phyloP scores from a whole-genome alignment of 148 eudicot genomes.

The Rheum nobile region DNA sequence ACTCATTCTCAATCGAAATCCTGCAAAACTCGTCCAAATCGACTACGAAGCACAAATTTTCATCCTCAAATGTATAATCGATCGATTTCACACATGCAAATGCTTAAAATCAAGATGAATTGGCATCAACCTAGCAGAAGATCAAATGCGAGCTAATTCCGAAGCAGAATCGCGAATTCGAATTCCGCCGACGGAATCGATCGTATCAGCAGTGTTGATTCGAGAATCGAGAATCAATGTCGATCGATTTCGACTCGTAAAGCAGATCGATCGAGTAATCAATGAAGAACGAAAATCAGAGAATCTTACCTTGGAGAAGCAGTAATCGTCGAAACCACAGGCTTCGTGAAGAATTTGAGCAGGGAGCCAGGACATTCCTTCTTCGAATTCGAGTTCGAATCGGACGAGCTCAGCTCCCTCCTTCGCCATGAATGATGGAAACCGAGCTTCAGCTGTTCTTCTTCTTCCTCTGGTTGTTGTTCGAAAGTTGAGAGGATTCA shows the following conservation, averaged over 20 bases:
- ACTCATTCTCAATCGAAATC: not conserved
- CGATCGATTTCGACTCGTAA: not conserved
- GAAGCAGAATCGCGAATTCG: not conserved
- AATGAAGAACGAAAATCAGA: not conserved
- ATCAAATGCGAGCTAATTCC: not conserved
- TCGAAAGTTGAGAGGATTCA: conserved; percentile 3
- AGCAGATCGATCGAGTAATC: not conserved
- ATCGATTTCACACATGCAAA: not conserved
- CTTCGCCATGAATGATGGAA: conserved; percentile 2
- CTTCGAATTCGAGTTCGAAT: conserved; percentile 1
- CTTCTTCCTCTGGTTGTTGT: not conserved
- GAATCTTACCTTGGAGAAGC: conserved; percentile 4
- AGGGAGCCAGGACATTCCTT: conserved; percentile 3
- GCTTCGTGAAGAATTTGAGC: conserved; percentile 6
- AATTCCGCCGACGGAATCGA: not conserved
- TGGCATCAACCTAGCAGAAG: not conserved
- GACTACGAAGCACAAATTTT: not conserved
- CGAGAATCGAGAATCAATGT: not conserved
- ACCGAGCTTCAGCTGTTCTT: not conserved
- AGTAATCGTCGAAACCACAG: conserved; percentile 3
- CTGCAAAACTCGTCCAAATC: not conserved
- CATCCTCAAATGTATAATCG: not conserved
- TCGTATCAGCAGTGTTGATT: not conserved
- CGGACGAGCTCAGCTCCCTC: not conserved
- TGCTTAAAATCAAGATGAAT: not conserved